Evolutionary conservation across 768 basidiomycete genomes (phyloP).

Genomic region (Exsudoporus frostii): DNA sequence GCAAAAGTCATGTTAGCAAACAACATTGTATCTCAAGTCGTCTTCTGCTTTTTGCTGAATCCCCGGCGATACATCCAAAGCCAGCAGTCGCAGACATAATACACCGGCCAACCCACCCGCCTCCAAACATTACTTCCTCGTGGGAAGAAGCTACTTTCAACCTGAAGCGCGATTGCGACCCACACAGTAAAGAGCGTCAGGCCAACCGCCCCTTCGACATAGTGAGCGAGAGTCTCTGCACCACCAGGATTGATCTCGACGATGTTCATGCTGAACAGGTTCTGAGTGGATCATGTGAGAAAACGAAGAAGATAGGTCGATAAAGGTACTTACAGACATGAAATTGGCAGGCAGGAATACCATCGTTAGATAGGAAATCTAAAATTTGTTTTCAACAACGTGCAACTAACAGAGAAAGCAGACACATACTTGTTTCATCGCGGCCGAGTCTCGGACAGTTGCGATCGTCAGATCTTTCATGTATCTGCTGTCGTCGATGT

Average conservation of each 20-base stretch:
- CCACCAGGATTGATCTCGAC: slow-evolving; percentile 34
- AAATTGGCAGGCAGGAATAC: slow-evolving; percentile 58
- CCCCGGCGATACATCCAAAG: background rate
- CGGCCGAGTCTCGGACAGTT: slow-evolving; percentile 40
- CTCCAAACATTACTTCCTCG: slow-evolving; percentile 11
- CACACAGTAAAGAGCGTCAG: slow-evolving; percentile 53
- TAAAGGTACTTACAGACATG: slow-evolving; percentile 23
- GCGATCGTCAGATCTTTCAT: slow-evolving; percentile 51
- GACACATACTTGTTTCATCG: slow-evolving; percentile 33
- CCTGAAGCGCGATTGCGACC: slow-evolving; percentile 52
- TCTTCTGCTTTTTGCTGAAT: slow-evolving; percentile 1
- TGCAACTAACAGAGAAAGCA: slow-evolving; percentile 25
- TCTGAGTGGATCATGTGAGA: slow-evolving; percentile 30
- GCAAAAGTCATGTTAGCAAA: background rate
- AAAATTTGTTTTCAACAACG: background rate
- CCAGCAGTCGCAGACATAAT: background rate
- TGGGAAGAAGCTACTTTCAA: slow-evolving; percentile 24
- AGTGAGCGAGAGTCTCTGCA: slow-evolving; percentile 36
- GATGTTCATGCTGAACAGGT: slow-evolving; percentile 58
- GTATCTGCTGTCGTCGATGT: slow-evolving; percentile 50
- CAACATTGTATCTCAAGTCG: background rate
- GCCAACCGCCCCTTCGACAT: slow-evolving; percentile 38
- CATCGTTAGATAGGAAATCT: slow-evolving; percentile 54
- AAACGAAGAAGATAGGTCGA: background rate
- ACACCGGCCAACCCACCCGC: slow-evolving; percentile 23